Evolutionary conservation across 306 rosid species (phyloP).

Genomic region (Acacia acuminata): DNA sequence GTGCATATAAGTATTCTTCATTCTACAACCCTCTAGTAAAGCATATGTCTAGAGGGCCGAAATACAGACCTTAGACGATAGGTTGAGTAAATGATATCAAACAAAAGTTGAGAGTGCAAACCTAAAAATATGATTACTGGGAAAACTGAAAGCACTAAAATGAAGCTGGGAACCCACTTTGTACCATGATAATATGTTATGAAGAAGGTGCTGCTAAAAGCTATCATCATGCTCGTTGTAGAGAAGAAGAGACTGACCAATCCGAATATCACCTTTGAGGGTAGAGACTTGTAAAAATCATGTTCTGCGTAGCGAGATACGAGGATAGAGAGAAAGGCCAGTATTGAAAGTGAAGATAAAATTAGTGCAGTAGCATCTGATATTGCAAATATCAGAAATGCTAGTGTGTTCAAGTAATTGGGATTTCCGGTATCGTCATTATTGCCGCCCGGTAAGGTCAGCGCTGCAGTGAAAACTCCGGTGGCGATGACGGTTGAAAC

Average conservation of each 20-base stretch:
- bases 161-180: slow-evolving; percentile 27
- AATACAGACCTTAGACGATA: slow-evolving; percentile 26
- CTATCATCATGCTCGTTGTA: not conserved
- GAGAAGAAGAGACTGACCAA: slow-evolving; percentile 24
- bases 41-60: slow-evolving; percentile 19
- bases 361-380: not conserved
- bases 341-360: not conserved
- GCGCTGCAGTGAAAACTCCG: not conserved
- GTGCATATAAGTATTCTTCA: too few relatives aligned
- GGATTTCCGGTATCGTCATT: not conserved
- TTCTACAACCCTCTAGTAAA: not conserved
- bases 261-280: slow-evolving; percentile 48
- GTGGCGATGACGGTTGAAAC: not conserved
- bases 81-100: slow-evolving; percentile 39
- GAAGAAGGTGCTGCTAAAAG: not conserved
- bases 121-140: slow-evolving; percentile 28
- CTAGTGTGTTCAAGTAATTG: not conserved
- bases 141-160: slow-evolving; percentile 4
- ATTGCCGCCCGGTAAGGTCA: not conserved
- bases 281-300: slow-evolving; percentile 48
- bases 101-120: not conserved
- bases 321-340: not conserved
- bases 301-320: slow-evolving; percentile 15
- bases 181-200: slow-evolving; percentile 18
- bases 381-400: not conserved